phyloP scores from a whole-genome alignment of 2,329 filamentous ascomycete genomes.

The Blastomyces silverae region DNA sequence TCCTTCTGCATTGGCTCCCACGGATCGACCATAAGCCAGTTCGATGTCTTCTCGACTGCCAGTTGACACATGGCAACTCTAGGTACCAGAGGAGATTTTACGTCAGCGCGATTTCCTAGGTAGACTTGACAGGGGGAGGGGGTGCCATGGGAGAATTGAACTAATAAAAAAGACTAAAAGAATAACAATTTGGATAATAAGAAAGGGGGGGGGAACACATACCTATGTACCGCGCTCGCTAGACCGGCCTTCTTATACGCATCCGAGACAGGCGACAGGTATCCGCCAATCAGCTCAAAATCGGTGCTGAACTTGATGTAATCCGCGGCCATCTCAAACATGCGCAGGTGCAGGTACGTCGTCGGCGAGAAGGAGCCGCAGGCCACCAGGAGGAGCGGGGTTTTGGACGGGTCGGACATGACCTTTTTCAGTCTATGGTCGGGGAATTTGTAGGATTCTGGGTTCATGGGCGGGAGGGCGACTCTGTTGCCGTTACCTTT shows the following conservation, averaged over 20 bases:
- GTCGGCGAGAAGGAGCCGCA: constrained; percentile 63
- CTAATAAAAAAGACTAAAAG: not conserved
- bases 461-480: constrained; percentile 18
- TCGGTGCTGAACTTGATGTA: constrained; percentile 67
- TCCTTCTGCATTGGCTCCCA: constrained; percentile 81
- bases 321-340: constrained; percentile 83
- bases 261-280: constrained; percentile 69
- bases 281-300: constrained; percentile 82
- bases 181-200: not conserved
- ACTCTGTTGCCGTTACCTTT: not conserved
- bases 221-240: constrained; percentile 63
- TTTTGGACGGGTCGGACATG: constrained; percentile 45
- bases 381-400: constrained; percentile 43
- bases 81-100: not conserved
- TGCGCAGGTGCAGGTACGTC: constrained; percentile 64
- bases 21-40: constrained; percentile 79
- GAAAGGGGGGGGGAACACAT: constrained; percentile 20
- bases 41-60: constrained; percentile 63
- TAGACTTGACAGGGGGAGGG: not conserved
- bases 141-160: too few relatives aligned
- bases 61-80: constrained; percentile 79
- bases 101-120: not conserved
- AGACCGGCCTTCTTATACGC: constrained; percentile 75
- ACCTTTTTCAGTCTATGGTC: constrained; percentile 41
- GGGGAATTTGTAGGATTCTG: constrained; percentile 42